phyloP scores from a whole-genome alignment of 768 basidiomycete species.

The Tephrocybe rancida region DNA sequence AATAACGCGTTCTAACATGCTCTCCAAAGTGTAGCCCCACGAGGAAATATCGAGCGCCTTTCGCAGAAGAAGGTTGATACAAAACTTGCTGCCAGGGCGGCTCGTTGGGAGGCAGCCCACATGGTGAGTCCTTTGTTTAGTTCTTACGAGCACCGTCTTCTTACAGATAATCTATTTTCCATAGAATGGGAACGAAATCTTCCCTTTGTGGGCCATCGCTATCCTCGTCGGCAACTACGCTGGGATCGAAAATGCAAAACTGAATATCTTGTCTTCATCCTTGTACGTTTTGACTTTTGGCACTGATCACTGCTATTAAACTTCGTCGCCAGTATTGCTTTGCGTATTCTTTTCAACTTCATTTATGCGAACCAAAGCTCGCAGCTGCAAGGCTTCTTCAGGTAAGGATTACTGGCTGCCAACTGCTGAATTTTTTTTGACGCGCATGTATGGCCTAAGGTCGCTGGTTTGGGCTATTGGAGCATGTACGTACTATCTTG shows the following conservation, averaged over 20 bases:
- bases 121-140: conserved; percentile 12
- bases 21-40: conserved; percentile 18
- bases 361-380: conserved; percentile 30
- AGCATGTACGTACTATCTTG: conserved; percentile 4
- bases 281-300: conserved; percentile 22
- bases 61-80: conserved; percentile 17
- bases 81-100: conserved; percentile 17
- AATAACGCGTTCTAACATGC: background rate
- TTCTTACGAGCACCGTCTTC: background rate
- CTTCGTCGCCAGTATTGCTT: conserved; percentile 19
- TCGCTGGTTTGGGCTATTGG: conserved; percentile 4
- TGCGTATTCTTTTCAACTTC: conserved; percentile 29
- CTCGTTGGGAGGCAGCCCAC: conserved; percentile 25
- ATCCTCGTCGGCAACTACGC: conserved; percentile 14
- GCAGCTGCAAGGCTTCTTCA: conserved; percentile 7
- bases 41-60: conserved; percentile 20
- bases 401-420: conserved; percentile 9
- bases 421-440: background rate
- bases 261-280: conserved; percentile 29
- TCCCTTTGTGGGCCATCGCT: conserved; percentile 30
- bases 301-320: background rate
- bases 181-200: conserved; percentile 32
- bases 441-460: too few species aligned
- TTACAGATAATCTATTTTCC: background rate
- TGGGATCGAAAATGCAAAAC: conserved; percentile 16